phyloP scores from a whole-genome alignment of 805 yeast species.

The Sungouiella thailandica region DNA sequence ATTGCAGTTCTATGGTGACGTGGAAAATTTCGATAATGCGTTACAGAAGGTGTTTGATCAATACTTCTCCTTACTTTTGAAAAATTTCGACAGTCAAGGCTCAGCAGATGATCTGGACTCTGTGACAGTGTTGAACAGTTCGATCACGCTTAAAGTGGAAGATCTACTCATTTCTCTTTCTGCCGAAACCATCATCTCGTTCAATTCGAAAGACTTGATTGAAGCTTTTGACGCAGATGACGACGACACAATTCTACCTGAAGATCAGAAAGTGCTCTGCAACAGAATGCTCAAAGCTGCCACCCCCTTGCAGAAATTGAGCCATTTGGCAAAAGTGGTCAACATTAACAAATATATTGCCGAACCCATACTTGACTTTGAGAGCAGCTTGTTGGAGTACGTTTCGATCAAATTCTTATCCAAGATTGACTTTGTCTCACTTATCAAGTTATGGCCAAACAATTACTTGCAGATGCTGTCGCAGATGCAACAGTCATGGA shows the following conservation, averaged over 20 bases:
- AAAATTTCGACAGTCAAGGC: conserved; percentile 1
- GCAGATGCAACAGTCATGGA: conserved; percentile 13
- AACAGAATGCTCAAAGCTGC: conserved; percentile 11
- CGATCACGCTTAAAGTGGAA: conserved; percentile 20
- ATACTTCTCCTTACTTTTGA: conserved; percentile 9
- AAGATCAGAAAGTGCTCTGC: conserved; percentile 14
- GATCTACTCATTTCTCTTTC: conserved; percentile 16
- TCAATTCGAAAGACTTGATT: conserved; percentile 5
- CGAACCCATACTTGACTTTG: conserved; percentile 10
- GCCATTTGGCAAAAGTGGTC: conserved; percentile 20
- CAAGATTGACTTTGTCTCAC: conserved; percentile 15
- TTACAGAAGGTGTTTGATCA: conserved; percentile 8
- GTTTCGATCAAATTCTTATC: conserved; percentile 17
- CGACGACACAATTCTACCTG: conserved; percentile 9
- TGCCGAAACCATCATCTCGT: conserved; percentile 7
- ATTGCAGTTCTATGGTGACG: conserved; percentile 17
- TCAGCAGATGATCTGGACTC: background rate
- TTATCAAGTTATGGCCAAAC: conserved; percentile 19
- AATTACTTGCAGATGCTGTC: conserved; percentile 12
- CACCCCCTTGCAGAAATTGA: conserved; percentile 19
- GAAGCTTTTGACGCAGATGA: conserved; percentile 9
- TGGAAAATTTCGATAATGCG: conserved; percentile 5
- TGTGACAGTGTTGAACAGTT: conserved; percentile 16
- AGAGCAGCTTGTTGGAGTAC: conserved; percentile 12
- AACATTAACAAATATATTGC: conserved; percentile 20